Conservation (phyloP, 129 eudicot species). For the Chrysanthemum lavandulifolium region DNA sequence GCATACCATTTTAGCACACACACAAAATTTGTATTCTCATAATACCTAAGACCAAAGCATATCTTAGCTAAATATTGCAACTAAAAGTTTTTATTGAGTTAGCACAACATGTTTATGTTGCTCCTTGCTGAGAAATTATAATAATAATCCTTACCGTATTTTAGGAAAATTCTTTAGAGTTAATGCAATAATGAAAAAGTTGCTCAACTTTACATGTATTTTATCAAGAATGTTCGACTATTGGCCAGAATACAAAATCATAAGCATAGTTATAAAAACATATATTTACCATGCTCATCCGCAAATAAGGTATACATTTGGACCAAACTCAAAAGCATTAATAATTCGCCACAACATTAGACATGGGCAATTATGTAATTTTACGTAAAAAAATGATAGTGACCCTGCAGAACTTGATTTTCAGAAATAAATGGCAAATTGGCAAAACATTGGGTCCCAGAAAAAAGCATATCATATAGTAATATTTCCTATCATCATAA, state of each 20-base stretch:
- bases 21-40: too few relatives aligned
- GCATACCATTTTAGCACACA: too few relatives aligned
- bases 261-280: not conserved
- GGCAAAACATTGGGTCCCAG: slow-evolving; percentile 15
- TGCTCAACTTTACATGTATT: not conserved
- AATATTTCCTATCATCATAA: slow-evolving; percentile 17
- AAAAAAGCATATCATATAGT: slow-evolving; percentile 21
- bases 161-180: not conserved
- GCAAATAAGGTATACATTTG: slow-evolving; percentile 9
- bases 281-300: too few relatives aligned
- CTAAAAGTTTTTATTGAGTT: not conserved
- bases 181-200: not conserved
- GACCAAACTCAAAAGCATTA: not conserved
- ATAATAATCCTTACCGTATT: not conserved
- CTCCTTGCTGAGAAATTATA: not conserved
- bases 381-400: slow-evolving; percentile 20
- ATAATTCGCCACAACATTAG: slow-evolving; percentile 10
- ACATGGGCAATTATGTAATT: slow-evolving; percentile 28
- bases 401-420: slow-evolving; percentile 21
- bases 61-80: not conserved
- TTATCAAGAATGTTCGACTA: slow-evolving; percentile 10
- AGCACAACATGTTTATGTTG: not conserved
- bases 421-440: slow-evolving; percentile 21
- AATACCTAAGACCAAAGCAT: not conserved
- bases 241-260: not conserved